Evolutionary conservation across 306 rosid genomes (phyloP), one percentile per base, ranked within the genome.

Genomic region (Castanea sativa): DNA sequence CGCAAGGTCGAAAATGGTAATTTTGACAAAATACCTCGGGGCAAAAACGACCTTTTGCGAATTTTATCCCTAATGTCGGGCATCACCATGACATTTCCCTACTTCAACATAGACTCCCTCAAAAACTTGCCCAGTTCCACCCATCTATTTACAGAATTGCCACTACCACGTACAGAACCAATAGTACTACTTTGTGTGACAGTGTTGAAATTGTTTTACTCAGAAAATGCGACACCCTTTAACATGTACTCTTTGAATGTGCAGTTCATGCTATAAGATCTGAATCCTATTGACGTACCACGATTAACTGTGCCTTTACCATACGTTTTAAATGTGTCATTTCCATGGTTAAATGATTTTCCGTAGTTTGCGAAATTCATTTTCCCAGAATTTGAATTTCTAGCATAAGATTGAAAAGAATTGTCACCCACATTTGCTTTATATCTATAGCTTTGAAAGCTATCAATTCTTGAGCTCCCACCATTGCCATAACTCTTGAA

Each of bases 51-150:
- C 90, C 99, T 84, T 12, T 18, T 45, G 0, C 91, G 94, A 97
- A 90, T 94, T 30, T 79, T 89, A 32, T 94, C 97, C 18, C 73
- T 78, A 7, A 94, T 92, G 29, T 94, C 88, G 6, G 99, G 95
- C 97, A 94, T 92, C 10, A 41, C 49, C 79, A 91, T 82, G 1
- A 89, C 85, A 60, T 90, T 91, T 23, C 99, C 97, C 73, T 89
- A 85, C 73, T 86, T 88, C 25, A 94, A 27, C 65, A 59, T 77
- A 0, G 79, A 80, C 72, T 94, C 99, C 38, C 99, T 86, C 27
- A 94, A 94, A 58, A 91, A 94, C 7, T 90, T 92, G 32, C 98
- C 98, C 78, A 49, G 74, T 23, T 92, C 97, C 1, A 94, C 91
- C 67, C 71, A 14, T 14, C 43, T 86, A 80, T 84, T 94, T 5